phyloP scores from a whole-genome alignment of 352 stramenopile genomes.

The Phytophthora macrochlamydospora region DNA sequence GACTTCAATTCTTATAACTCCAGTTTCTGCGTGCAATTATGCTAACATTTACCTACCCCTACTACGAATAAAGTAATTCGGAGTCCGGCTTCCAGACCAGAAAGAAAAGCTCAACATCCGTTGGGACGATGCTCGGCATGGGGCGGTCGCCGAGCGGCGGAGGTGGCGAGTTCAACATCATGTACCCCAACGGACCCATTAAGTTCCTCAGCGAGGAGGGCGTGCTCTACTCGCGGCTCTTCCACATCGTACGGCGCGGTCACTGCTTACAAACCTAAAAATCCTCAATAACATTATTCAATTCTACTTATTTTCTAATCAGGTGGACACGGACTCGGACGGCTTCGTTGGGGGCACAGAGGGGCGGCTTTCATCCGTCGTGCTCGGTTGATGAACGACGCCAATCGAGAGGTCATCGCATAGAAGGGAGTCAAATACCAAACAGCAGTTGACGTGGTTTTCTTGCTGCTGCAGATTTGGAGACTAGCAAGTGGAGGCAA shows the following conservation, averaged over 20 bases:
- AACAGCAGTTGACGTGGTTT: too few species aligned
- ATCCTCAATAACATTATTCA: not conserved
- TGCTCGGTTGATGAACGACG: slow-evolving; percentile 79
- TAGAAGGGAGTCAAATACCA: not conserved
- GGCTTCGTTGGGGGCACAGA: slow-evolving; percentile 76
- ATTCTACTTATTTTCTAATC: slow-evolving; percentile 1
- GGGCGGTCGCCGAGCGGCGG: slow-evolving; percentile 27
- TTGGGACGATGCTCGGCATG: slow-evolving; percentile 37
- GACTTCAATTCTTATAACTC: too few species aligned
- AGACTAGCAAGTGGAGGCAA: slow-evolving; percentile 87
- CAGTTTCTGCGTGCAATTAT: not conserved
- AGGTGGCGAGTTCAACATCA: slow-evolving; percentile 75
- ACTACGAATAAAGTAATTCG: slow-evolving; percentile 13
- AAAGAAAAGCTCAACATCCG: slow-evolving; percentile 22
- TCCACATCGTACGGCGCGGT: slow-evolving; percentile 73
- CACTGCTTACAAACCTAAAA: not conserved
- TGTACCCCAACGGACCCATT: slow-evolving; percentile 85
- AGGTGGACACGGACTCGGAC: slow-evolving; percentile 84
- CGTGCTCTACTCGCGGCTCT: slow-evolving; percentile 79
- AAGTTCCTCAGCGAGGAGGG: slow-evolving; percentile 85
- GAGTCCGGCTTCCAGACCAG: not conserved
- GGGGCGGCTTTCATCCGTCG: slow-evolving; percentile 82
- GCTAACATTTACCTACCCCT: not conserved
- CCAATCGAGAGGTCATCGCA: slow-evolving; percentile 72
- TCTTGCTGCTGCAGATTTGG: slow-evolving; percentile 64